These are phyloP conservation scores for Pseudocercospora ulei DNA, from an alignment of 2,329 filamentous ascomycete genomes.

Conservation along the genomic window DNA sequence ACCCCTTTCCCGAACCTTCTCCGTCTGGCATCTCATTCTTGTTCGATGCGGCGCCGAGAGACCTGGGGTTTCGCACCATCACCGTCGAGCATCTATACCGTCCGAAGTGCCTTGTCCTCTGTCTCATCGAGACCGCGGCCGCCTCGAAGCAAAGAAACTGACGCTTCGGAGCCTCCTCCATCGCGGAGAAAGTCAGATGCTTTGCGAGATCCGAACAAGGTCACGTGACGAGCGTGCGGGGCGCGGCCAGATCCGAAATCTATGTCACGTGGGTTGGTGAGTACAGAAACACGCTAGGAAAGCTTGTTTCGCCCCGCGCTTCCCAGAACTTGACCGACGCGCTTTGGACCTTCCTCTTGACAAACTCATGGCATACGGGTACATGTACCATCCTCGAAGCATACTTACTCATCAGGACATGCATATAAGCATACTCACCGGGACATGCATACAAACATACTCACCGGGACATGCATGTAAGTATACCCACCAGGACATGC, in stretches of 20 bases:
- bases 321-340: background rate
- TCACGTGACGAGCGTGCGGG: background rate
- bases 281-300: no score
- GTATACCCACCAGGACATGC: no score
- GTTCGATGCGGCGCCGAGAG: background rate
- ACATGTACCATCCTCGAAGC: no score
- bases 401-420: no score
- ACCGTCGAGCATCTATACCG: background rate
- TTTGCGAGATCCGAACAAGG: background rate
- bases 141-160: background rate
- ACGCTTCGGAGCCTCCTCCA: conserved; percentile 1
- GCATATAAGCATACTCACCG: no score
- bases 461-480: no score
- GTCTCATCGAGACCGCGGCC: background rate
- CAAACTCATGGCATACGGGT: no score
- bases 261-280: no score
- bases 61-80: background rate
- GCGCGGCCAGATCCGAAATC: conserved; percentile 1
- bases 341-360: background rate
- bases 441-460: no score
- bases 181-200: conserved; percentile 3
- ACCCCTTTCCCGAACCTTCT: conserved; percentile 2
- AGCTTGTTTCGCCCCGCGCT: background rate
- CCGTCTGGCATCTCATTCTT: conserved; percentile 5
- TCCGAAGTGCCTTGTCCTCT: background rate